These are phyloP conservation scores for Leccinum broughii DNA, from an alignment of 768 basidiomycete genomes.

Conservation along the genomic window DNA sequence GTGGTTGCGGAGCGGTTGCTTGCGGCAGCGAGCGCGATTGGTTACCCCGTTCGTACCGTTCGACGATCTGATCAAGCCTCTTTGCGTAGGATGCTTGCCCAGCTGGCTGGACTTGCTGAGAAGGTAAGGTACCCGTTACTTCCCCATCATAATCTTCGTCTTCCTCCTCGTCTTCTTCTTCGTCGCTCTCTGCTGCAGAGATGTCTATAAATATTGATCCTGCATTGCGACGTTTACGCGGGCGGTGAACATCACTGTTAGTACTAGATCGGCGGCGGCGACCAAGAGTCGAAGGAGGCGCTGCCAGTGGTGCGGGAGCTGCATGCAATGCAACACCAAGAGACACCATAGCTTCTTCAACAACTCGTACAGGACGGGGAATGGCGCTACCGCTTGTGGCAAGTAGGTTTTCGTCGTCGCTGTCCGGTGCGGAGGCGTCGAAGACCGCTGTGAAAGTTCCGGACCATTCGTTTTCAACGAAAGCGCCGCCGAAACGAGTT, in stretches of 20 bases:
- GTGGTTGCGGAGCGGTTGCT: not conserved
- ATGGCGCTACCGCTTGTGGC: not conserved
- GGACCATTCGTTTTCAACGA: not conserved
- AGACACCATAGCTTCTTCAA: not conserved
- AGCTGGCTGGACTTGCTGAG: not conserved
- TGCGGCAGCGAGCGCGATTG: not conserved
- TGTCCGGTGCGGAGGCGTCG: not conserved
- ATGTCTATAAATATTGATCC: not conserved
- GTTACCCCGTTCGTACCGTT: not conserved
- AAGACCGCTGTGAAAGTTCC: not conserved
- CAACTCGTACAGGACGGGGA: not conserved
- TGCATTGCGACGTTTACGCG: not conserved
- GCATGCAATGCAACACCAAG: not conserved
- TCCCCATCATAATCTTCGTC: not conserved
- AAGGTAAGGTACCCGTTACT: not conserved
- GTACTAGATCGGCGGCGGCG: not conserved
- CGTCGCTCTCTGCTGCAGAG: not conserved
- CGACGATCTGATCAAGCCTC: not conserved
- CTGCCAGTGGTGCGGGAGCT: too few relatives aligned
- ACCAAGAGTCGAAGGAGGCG: not conserved
- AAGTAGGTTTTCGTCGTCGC: not conserved
- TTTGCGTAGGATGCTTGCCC: not conserved
- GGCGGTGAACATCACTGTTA: not conserved
- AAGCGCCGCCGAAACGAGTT: not conserved
- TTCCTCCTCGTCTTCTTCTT: not conserved